Conservation (phyloP, 2,329 filamentous ascomycete species). For the Ascocoryne sarcoides region DNA sequence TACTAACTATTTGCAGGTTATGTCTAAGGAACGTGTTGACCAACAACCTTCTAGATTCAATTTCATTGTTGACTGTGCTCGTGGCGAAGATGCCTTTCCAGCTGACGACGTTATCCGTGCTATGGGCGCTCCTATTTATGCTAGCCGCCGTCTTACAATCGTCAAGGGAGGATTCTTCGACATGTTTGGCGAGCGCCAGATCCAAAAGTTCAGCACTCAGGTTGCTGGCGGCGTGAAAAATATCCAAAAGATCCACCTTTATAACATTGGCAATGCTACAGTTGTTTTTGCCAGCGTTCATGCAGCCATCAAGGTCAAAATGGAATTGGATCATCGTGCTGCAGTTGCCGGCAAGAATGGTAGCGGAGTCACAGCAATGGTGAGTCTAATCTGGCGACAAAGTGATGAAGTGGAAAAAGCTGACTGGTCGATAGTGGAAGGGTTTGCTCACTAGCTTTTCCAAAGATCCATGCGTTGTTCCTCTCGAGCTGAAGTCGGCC, state of each 20-base stretch:
- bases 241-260: constrained; percentile 23
- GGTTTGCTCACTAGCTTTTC: constrained; percentile 21
- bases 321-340: constrained; percentile 16
- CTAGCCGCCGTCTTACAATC: constrained; percentile 25
- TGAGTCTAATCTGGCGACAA: too few relatives aligned
- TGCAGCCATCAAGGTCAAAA: constrained; percentile 22
- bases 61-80: constrained; percentile 20
- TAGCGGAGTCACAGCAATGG: constrained; percentile 8
- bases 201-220: constrained; percentile 19
- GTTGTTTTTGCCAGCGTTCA: constrained; percentile 25
- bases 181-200: constrained; percentile 17
- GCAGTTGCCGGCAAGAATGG: constrained; percentile 2
- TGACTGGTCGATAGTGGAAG: constrained; percentile 11
- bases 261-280: constrained; percentile 28
- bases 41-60: constrained; percentile 17
- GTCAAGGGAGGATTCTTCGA: constrained; percentile 27
- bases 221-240: constrained; percentile 15
- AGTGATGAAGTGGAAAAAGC: too few relatives aligned
- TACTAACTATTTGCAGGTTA: too few relatives aligned
- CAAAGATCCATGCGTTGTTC: constrained; percentile 21
- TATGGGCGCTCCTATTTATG: constrained; percentile 18
- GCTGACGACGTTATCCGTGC: constrained; percentile 17
- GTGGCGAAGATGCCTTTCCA: constrained; percentile 16
- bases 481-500: constrained; percentile 14
- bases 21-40: constrained; percentile 13